Base-by-base conservation (phyloP, 2,329 filamentous ascomycete genomes). In the Penicillium sp. region DNA sequence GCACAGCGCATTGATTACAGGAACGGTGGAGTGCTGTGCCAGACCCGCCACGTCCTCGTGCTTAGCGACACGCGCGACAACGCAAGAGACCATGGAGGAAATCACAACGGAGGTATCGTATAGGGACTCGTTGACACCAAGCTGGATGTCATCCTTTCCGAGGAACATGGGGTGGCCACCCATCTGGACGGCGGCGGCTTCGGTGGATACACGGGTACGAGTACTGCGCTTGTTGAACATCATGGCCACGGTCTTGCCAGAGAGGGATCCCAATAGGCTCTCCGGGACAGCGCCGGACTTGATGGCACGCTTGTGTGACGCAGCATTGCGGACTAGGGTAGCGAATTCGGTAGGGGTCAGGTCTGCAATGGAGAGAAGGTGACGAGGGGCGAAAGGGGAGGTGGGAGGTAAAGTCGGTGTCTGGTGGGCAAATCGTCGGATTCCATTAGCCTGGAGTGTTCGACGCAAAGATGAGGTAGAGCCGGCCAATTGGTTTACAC, bases 161-260 rank as follows among this genome's bases (percentile, higher is more conserved):
- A 98, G 72, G 67, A 98, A 98, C 90, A 98, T 96, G 21, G 93
- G 84, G 62, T 95, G 86, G 0, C 91, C 93, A 33, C 90, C 89
- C 76, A 98, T 79, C 52, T 87, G 76, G n/a, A 85, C 81, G 33
- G 96, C 83, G 12, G 93, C 93, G 7, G 85, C 85, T 75, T 98
- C 93, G 2, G 90, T 96, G 2, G 89, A 95, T 29, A 98, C 84
- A 54, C 93, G 83, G 12, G 93, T 98, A 53, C 93, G 82, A 12
- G 93, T 98, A 62, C 87, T 94, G 59, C 90, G 83, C 75, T 98
- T 98, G 77, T 80, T 94, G 76, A 98, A 98, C 77, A 94, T 88
- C 83, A 98, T 85, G 58, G 93, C 91, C 29, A 98, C 81, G 0
- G 89, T 90, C 69, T 88, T 82, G 45, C 88, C 87, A 1, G 79